A percentile compares a stretch with the other conserved stretches of the same genome.
Conservation (phyloP, 148 eudicot species). For the Drosera capensis region DNA sequence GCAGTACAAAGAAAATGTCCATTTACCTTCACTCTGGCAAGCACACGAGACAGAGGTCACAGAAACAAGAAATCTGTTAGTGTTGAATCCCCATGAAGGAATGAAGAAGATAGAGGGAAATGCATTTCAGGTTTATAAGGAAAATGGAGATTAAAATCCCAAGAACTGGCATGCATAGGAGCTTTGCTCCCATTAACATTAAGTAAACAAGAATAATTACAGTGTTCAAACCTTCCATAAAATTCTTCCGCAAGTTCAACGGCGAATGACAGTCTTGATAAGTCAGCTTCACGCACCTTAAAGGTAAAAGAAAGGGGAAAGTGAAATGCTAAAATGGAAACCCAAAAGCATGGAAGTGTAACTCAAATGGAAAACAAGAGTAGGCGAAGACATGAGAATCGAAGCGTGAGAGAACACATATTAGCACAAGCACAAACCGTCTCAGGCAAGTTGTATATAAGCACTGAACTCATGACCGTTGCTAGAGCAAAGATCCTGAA, state of each 20-base stretch:
- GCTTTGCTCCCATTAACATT: too few species aligned
- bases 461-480: conserved; percentile 87
- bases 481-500: conserved; percentile 94
- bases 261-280: conserved; percentile 89
- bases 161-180: too few species aligned
- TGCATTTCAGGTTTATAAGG: background rate
- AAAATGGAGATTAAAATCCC: too few species aligned
- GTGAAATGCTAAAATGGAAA: background rate
- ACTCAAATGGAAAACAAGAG: background rate
- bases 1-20: background rate
- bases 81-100: conserved; percentile 6
- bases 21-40: conserved; percentile 84
- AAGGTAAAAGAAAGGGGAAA: conserved; percentile 3
- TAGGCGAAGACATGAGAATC: conserved; percentile 6
- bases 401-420: conserved; percentile 20
- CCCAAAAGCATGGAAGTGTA: too few species aligned
- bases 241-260: conserved; percentile 99
- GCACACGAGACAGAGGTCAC: conserved; percentile 6
- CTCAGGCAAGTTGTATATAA: conserved; percentile 93
- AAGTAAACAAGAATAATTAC: too few species aligned
- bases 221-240: conserved; percentile 76
- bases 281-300: conserved; percentile 95
- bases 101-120: conserved; percentile 6
- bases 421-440: too few species aligned
- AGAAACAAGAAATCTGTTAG: conserved; percentile 18